These are phyloP conservation scores for Asterella californica DNA, from an alignment of 225 moss, liverwort and hornwort genomes.

Conservation along the genomic window DNA sequence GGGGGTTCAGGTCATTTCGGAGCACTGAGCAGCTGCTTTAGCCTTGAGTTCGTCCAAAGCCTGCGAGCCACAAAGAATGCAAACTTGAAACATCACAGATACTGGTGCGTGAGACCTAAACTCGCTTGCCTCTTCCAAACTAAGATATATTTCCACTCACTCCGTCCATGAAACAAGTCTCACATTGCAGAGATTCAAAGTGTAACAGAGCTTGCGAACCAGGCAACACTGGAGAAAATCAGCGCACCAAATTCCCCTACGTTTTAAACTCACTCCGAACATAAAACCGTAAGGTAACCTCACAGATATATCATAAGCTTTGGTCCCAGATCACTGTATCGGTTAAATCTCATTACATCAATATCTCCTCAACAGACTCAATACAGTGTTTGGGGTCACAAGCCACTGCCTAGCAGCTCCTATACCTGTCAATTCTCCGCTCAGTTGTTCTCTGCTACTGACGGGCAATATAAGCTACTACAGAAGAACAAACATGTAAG, in stretches of 20 bases:
- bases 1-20: conserved; percentile 23
- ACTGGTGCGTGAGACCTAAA: not conserved
- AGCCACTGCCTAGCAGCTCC: no score
- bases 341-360: not conserved
- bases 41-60: conserved; percentile 45
- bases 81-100: not conserved
- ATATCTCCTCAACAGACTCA: no score
- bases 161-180: not conserved
- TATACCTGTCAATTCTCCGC: no score
- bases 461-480: no score
- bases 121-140: not conserved
- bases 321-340: conserved; percentile 61
- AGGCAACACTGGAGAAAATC: not conserved
- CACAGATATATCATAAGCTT: conserved; percentile 47
- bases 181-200: not conserved
- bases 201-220: not conserved
- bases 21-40: conserved; percentile 36
- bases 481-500: no score
- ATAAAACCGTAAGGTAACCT: conserved; percentile 19
- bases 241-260: no score
- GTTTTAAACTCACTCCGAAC: not conserved
- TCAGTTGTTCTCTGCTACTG: no score
- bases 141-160: not conserved
- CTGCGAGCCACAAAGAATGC: conserved; percentile 9
- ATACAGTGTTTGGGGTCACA: no score